Evolutionary conservation across 1,284 basidiomycete genomes (phyloP).

Genomic region (Apiotrichum laibachii): DNA sequence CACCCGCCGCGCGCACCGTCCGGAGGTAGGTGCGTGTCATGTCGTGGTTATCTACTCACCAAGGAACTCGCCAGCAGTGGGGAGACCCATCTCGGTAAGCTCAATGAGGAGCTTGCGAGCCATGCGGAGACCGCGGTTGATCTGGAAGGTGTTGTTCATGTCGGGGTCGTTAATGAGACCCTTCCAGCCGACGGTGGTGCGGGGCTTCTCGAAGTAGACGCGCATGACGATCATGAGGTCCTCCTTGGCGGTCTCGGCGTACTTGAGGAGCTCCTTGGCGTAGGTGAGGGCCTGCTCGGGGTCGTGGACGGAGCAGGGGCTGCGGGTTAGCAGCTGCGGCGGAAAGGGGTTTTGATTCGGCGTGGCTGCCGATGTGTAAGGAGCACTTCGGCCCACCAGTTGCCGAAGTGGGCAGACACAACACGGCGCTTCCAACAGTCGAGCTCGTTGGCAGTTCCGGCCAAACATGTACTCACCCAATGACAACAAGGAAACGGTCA

Average conservation of each 20-base stretch:
- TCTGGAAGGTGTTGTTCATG: conserved; percentile 88
- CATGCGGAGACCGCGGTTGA: conserved; percentile 89
- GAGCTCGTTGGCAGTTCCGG: too few relatives aligned
- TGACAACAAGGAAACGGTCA: conserved; percentile 82
- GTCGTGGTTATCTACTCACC: conserved; percentile 50
- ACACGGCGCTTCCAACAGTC: too few relatives aligned
- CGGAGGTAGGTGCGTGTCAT: too few relatives aligned
- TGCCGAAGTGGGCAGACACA: too few relatives aligned
- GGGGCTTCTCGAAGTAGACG: conserved; percentile 93
- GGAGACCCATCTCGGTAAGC: conserved; percentile 81
- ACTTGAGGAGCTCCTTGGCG: conserved; percentile 71
- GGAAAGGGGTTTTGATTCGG: neutral
- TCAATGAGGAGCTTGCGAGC: conserved; percentile 87
- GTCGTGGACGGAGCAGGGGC: conserved; percentile 91
- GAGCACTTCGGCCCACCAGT: too few relatives aligned
- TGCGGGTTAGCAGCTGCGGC: conserved; percentile 41
- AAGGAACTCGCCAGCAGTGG: conserved; percentile 90
- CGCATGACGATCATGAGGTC: conserved; percentile 96
- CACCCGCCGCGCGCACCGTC: too few relatives aligned
- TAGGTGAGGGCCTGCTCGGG: conserved; percentile 80
- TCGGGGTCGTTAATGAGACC: conserved; percentile 71
- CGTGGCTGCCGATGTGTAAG: neutral
- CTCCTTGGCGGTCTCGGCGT: conserved; percentile 74
- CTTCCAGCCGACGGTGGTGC: conserved; percentile 75
- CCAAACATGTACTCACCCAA: conserved; percentile 60